A percentile compares a stretch with the other conserved stretches of the same genome.
Evolutionary conservation across 2,329 filamentous ascomycete genomes (phyloP).

Genomic region (Fusarium coicis): DNA sequence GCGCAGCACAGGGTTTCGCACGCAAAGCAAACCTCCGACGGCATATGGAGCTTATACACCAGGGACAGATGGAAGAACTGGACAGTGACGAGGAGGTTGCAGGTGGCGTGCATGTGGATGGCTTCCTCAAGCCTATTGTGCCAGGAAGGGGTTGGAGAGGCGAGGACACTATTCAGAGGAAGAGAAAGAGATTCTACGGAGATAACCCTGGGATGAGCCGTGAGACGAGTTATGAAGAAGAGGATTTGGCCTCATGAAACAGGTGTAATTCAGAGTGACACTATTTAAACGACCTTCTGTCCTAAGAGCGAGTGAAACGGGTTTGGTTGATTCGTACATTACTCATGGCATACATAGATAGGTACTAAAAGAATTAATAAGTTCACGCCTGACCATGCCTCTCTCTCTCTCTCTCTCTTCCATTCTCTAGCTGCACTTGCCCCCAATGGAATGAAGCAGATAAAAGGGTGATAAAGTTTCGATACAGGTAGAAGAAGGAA

Average conservation of each 20-base stretch:
- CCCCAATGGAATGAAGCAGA: neutral
- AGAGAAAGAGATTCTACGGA: slow-evolving; percentile 44
- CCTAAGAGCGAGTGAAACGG: neutral
- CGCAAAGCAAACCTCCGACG: slow-evolving; percentile 51
- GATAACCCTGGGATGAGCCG: slow-evolving; percentile 22
- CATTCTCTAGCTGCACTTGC: neutral
- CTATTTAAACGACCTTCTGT: neutral
- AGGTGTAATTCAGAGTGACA: neutral
- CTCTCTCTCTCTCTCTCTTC: neutral
- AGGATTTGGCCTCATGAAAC: slow-evolving; percentile 14
- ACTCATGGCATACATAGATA: neutral
- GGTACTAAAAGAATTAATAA: neutral
- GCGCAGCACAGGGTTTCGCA: slow-evolving; percentile 51
- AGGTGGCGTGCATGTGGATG: slow-evolving; percentile 75
- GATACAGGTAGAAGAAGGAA: neutral
- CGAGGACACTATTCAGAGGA: slow-evolving; percentile 46
- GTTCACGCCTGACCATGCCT: neutral
- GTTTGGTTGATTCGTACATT: neutral
- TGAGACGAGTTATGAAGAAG: slow-evolving; percentile 23
- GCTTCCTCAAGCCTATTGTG: slow-evolving; percentile 69
- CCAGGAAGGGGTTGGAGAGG: slow-evolving; percentile 60
- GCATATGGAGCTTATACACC: slow-evolving; percentile 54
- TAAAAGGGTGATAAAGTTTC: neutral
- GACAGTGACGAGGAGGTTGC: slow-evolving; percentile 64
- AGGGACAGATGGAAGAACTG: slow-evolving; percentile 49